A percentile compares a stretch with the other conserved stretches of the same genome.
Evolutionary conservation across 257 asterid species (phyloP).

Genomic region (Ilex aquifolium): DNA sequence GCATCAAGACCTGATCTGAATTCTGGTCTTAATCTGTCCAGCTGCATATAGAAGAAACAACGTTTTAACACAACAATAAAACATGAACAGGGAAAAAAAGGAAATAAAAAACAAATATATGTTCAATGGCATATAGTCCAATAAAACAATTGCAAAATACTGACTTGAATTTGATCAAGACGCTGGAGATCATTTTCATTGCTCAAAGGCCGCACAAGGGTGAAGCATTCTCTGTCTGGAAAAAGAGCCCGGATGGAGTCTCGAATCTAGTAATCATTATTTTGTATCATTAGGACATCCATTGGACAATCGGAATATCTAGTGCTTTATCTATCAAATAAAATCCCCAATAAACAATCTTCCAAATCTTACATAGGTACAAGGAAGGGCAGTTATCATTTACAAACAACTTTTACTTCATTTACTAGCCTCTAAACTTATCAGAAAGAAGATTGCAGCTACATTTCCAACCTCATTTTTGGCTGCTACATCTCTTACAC

Average conservation of each 20-base stretch:
- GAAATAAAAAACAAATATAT: neutral
- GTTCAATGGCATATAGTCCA: too few relatives aligned
- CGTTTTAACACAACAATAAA: constrained; percentile 6
- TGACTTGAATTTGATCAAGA: constrained; percentile 75
- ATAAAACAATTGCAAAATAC: constrained; percentile 18
- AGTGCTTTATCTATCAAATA: too few relatives aligned
- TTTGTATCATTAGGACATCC: constrained; percentile 4
- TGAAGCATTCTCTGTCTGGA: constrained; percentile 93
- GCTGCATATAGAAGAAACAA: constrained; percentile 33
- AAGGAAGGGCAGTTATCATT: neutral
- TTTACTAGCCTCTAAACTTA: neutral
- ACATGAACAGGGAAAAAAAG: neutral
- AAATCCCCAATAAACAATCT: neutral
- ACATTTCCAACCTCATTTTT: constrained; percentile 67
- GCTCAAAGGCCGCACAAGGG: constrained; percentile 93
- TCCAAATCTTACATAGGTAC: neutral
- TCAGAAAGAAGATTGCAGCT: neutral
- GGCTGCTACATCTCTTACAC: constrained; percentile 68
- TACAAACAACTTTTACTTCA: neutral
- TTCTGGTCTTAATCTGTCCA: constrained; percentile 80
- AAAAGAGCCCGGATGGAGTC: constrained; percentile 98
- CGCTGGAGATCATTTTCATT: constrained; percentile 84
- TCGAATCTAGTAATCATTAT: constrained; percentile 49
- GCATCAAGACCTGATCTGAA: constrained; percentile 88
- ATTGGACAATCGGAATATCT: too few relatives aligned